A percentile compares a stretch with the other conserved stretches of the same genome.
Evolutionary conservation across 805 yeast genomes (phyloP).

Genomic region (Kodamaea laetipori): DNA sequence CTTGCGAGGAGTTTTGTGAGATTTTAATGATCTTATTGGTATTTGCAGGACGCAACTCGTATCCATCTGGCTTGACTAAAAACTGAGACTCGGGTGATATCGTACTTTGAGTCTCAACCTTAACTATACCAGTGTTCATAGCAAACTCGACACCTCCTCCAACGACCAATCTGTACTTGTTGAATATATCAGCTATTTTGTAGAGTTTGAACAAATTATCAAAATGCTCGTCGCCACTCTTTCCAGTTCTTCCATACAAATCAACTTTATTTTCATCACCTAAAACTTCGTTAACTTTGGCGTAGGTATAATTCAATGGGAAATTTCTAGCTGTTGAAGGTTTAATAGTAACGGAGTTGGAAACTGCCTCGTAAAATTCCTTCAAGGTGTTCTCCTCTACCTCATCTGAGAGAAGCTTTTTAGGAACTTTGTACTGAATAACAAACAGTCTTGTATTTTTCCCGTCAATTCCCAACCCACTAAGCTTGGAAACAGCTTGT

Average conservation of each 20-base stretch:
- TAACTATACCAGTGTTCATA: slow-evolving; percentile 15
- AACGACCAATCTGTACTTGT: slow-evolving; percentile 23
- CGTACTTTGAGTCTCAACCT: not conserved
- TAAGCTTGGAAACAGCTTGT: slow-evolving; percentile 45
- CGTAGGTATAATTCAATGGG: slow-evolving; percentile 56
- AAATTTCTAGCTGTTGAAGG: slow-evolving; percentile 30
- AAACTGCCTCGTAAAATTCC: slow-evolving; percentile 20
- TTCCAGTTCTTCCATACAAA: not conserved
- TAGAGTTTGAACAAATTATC: slow-evolving; percentile 30
- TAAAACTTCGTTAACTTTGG: slow-evolving; percentile 57
- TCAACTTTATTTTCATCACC: slow-evolving; percentile 21
- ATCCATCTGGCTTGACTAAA: slow-evolving; percentile 13
- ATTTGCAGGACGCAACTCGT: slow-evolving; percentile 19
- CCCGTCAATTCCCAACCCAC: slow-evolving; percentile 53
- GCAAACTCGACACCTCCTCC: slow-evolving; percentile 27
- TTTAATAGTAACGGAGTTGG: slow-evolving; percentile 22
- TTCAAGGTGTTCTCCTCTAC: slow-evolving; percentile 8
- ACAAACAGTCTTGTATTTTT: slow-evolving; percentile 45
- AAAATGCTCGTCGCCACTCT: slow-evolving; percentile 22
- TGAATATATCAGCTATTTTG: slow-evolving; percentile 29
- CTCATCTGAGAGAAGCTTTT: slow-evolving; percentile 12
- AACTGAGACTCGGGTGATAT: not conserved
- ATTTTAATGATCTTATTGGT: slow-evolving; percentile 17
- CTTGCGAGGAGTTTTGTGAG: slow-evolving; percentile 19
- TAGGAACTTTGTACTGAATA: slow-evolving; percentile 32